These are phyloP conservation scores for Fusarium liriodendri DNA, from an alignment of 2,329 filamentous ascomycete genomes.

Conservation along the genomic window DNA sequence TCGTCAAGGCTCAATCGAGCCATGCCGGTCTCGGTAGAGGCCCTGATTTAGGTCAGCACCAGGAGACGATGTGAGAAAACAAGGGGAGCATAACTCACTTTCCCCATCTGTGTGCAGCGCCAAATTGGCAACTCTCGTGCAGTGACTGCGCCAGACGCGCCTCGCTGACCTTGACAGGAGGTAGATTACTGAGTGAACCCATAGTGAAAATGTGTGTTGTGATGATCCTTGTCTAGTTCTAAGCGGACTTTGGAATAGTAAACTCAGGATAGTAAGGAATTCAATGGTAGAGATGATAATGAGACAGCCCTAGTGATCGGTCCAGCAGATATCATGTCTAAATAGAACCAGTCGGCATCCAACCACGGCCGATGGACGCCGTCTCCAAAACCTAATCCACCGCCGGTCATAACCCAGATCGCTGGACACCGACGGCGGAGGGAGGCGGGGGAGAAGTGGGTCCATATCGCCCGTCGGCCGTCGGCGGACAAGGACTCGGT, in stretches of 20 bases:
- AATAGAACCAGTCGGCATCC: not conserved
- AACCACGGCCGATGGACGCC: not conserved
- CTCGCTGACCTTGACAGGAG: slow-evolving; percentile 6
- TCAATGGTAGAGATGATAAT: not conserved
- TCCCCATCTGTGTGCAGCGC: slow-evolving; percentile 37
- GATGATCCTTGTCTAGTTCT: not conserved
- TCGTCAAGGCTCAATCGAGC: slow-evolving; percentile 77
- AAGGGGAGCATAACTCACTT: slow-evolving; percentile 34
- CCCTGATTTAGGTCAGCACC: slow-evolving; percentile 8
- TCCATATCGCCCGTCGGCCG: not conserved
- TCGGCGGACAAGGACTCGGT: not conserved
- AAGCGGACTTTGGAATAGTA: not conserved
- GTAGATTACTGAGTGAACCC: slow-evolving; percentile 1
- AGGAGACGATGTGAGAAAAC: no score
- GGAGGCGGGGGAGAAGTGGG: not conserved
- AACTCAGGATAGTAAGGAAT: not conserved
- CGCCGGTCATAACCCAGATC: not conserved
- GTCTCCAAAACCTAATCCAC: not conserved
- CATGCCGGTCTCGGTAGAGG: slow-evolving; percentile 75
- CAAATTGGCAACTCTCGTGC: slow-evolving; percentile 35
- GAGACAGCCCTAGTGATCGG: not conserved
- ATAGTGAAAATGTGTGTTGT: not conserved
- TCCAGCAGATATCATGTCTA: not conserved
- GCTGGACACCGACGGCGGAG: not conserved
- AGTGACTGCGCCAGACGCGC: slow-evolving; percentile 26